Conservation (phyloP, 495 filamentous ascomycete genomes). For the Aeminium ludgeri region DNA sequence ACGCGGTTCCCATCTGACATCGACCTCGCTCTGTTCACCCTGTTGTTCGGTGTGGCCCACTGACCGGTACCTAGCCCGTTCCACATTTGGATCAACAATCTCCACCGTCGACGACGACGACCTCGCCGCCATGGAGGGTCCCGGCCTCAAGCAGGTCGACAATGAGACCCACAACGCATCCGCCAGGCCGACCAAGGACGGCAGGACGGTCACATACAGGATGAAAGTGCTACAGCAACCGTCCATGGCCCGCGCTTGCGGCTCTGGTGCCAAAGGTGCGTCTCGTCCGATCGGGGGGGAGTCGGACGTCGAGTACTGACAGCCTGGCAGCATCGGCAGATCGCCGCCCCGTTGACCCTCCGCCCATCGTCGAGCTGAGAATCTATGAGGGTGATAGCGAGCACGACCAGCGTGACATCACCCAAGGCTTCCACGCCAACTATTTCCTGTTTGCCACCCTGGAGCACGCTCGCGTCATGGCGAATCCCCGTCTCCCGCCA, state of each 20-base stretch:
- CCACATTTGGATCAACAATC: no score
- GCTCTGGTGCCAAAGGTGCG: conserved; percentile 87
- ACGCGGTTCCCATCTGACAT: no score
- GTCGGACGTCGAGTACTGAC: conserved; percentile 4
- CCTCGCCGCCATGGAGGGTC: no score
- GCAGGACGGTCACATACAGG: conserved; percentile 64
- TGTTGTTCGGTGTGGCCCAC: no score
- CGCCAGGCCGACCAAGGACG: conserved; percentile 58
- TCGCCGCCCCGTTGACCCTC: conserved; percentile 89
- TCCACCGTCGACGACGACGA: no score
- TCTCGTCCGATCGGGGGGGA: conserved; percentile 5
- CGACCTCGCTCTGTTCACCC: no score
- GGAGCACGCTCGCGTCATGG: conserved; percentile 71
- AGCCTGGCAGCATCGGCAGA: conserved; percentile 62
- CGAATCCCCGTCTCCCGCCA: conserved; percentile 56
- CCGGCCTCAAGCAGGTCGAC: conserved; percentile 26
- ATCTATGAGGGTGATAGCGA: conserved; percentile 60
- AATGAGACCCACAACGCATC: conserved; percentile 44
- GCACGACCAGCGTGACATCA: conserved; percentile 51
- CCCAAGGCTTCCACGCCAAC: conserved; percentile 85
- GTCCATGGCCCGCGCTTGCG: conserved; percentile 87
- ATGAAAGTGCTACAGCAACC: conserved; percentile 87
- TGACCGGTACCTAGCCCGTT: no score
- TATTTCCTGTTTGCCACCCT: conserved; percentile 95
- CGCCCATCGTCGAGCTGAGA: conserved; percentile 84